Evolutionary conservation across 768 basidiomycete genomes (phyloP), one percentile per base, ranked within the genome.

Genomic region (Arthromyces matolae): DNA sequence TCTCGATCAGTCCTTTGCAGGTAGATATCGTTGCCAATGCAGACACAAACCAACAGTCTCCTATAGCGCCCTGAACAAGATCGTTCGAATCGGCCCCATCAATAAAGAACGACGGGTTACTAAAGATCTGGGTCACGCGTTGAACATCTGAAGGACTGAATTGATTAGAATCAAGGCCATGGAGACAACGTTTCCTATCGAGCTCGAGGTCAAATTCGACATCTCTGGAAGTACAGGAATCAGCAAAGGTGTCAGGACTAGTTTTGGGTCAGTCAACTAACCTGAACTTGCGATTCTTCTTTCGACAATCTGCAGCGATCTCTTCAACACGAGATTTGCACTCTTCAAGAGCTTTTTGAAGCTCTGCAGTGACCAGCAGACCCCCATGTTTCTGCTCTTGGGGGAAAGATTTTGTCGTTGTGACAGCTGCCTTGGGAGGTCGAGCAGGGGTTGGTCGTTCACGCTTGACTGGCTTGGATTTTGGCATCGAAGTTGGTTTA

Each of bases 31-130:
- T 75, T 2, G 77, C 72, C 41, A 81, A 58, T 0, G 78, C 79
- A 8, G 73, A 74, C 8, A 81, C 56, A 53, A 82, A 76, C 70
- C 77, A 81, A 50, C 78, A 80, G 53, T 80, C 71, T 0, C 73
- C 75, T 10, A 80, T 51, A 2, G 38, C 50, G 1, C 80, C 78
- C 64, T 81, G 78, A 3, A 68, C 63, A 22, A 78, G 72, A 52
- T 78, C 75, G 27, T 65, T 70, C 1, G 72, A 68, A 47, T 66
- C 60, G 3, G 69, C 63, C 5, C 71, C 76, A 42, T 72, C 68
- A 18, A 71, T 55, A 59, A 75, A 77, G 57, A 81, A 81, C 5
- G 67, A 62, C 0, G 79, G 77, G 1, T 77, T 65, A 9, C 76
- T 68, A 45, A 78, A 81, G 7, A 80, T 76, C 35, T 81, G 71